Percentiles rank a stretch among this genome's conserved stretches.
phyloP scores from a whole-genome alignment of 164 flowering plant species.

The grape (Vitis vinifera) region ASM3070453v1 NC_081808.1:424001-424500 shows the following conservation, averaged over 20 bases:
- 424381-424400: slow-evolving; percentile 65
- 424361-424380: slow-evolving; percentile 76
- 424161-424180: slow-evolving; percentile 29
- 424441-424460: too few species aligned
- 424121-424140: slow-evolving; percentile 33
- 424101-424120: slow-evolving; percentile 24
- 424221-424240: slow-evolving; percentile 71
- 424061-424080: slow-evolving; percentile 33
- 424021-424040: slow-evolving; percentile 40
- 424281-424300: slow-evolving; percentile 69
- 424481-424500: too few species aligned
- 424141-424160: slow-evolving; percentile 25
- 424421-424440: too few species aligned
- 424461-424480: too few species aligned
- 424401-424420: slow-evolving; percentile 73
- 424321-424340: slow-evolving; percentile 43
- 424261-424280: slow-evolving; percentile 71
- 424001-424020: slow-evolving; percentile 38
- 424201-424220: slow-evolving; percentile 72
- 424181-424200: slow-evolving; percentile 48
- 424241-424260: slow-evolving; percentile 39
- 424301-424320: slow-evolving; percentile 66
- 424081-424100: slow-evolving; percentile 23
- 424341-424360: slow-evolving; percentile 70
- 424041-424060: slow-evolving; percentile 35